Evolutionary conservation across 2,329 filamentous ascomycete genomes (phyloP), one percentile per base, ranked within the genome.

Genomic region (Alternaria conjuncta): DNA sequence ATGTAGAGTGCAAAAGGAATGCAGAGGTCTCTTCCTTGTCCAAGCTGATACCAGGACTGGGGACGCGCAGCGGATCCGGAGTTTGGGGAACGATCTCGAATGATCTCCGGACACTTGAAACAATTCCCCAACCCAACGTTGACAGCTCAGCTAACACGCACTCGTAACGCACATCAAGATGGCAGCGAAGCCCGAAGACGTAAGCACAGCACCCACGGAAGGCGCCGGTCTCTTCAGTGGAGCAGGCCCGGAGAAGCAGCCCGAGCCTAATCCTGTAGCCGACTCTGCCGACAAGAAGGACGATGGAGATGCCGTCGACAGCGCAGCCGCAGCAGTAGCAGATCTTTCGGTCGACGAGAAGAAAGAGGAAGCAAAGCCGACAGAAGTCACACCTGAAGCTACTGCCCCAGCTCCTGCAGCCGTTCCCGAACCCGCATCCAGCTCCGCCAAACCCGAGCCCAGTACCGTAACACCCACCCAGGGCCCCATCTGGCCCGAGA

Each of bases 401-500:
- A 30, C 47, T 57, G 28, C 10, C 15, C n/a, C 50, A 41, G 36
- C 36, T 41, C 36, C 36, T 2, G 36, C 1, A 26, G 41, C 32
- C 23, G 21, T 53, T 7, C 49, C 59, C 13, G 43, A 23, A 11
- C 25, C 62, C 20, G n/a, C 66, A 18, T 47, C 68, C n/a, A 57
- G 41, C 41, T 28, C 60, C 21, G 21, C 65, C 15, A 43, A 57
- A 20, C 30, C 55, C 30, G 54, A 57, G 26, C 36, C 59, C 36
- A 44, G 57, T 21, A 23, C 66, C 13, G 55, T 50, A 20, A 47
- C 56, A 18, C 53, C 68, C 23, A 63, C 72, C 5, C 36, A 50
- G 3, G 65, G 65, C n/a, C 71, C 69, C 11, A 46, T 63, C 23
- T 82, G 80, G 80, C 80, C 79, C 25, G 75, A 79, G 20, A 78